phyloP scores from a whole-genome alignment of 192 early-diverging fungal species.

The Pilobolus umbonatus region DNA sequence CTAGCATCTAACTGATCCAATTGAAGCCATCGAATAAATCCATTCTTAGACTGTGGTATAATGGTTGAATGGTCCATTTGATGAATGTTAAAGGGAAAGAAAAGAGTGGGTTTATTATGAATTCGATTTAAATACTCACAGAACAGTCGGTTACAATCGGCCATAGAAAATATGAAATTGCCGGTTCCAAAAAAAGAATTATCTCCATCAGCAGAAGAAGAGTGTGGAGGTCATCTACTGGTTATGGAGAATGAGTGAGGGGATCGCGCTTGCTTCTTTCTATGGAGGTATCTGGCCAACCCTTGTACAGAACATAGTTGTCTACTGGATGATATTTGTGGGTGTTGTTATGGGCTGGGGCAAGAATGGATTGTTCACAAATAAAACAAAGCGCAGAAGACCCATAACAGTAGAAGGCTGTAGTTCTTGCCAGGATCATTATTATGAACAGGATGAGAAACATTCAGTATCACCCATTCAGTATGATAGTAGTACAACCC shows the following conservation, averaged over 20 bases:
- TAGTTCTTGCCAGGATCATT: too few relatives aligned
- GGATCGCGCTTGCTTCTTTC: constrained; percentile 23
- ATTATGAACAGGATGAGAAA: not conserved
- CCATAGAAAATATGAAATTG: too few relatives aligned
- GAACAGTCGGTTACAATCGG: too few relatives aligned
- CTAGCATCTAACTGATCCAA: constrained; percentile 36
- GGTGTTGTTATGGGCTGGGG: constrained; percentile 11
- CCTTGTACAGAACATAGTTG: constrained; percentile 18
- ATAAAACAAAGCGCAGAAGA: not conserved
- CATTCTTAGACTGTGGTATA: not conserved
- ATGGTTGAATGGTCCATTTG: too few relatives aligned
- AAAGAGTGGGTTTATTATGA: too few relatives aligned
- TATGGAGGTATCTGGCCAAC: constrained; percentile 36
- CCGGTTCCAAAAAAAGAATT: too few relatives aligned
- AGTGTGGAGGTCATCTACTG: too few relatives aligned
- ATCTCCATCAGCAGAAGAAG: too few relatives aligned
- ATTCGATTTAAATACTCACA: too few relatives aligned
- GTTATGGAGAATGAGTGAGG: constrained; percentile 29
- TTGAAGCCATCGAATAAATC: constrained; percentile 22
- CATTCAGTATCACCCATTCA: not conserved
- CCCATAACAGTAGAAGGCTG: too few relatives aligned
- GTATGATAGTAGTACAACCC: not conserved
- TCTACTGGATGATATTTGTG: constrained; percentile 27
- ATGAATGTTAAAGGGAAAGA: too few relatives aligned
- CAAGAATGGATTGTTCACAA: constrained; percentile 4